Conservation (phyloP, 177 flowering plant species). For the Vitis hybrid region DNA sequence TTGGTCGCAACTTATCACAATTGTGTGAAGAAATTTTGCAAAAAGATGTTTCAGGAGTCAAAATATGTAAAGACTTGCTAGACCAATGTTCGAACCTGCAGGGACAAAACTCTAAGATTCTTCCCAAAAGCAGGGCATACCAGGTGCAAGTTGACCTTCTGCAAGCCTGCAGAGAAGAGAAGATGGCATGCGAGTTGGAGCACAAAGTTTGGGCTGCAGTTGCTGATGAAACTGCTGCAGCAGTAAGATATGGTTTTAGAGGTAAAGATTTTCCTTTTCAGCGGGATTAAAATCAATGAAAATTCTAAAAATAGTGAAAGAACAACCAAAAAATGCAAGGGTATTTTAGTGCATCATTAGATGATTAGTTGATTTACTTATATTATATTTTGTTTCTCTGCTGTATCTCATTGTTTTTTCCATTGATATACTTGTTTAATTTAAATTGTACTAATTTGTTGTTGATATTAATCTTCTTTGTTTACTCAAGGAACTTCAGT, state of each 20-base stretch:
- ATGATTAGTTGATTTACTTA: no score
- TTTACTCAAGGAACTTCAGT: neutral
- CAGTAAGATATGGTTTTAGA: constrained; percentile 81
- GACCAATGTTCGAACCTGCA: constrained; percentile 56
- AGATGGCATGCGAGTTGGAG: constrained; percentile 52
- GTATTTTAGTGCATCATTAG: neutral
- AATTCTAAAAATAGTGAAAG: neutral
- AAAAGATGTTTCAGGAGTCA: constrained; percentile 58
- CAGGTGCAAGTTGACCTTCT: constrained; percentile 94
- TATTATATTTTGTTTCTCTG: neutral
- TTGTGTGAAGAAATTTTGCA: constrained; percentile 84
- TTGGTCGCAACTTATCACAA: constrained; percentile 85
- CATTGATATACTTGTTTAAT: neutral
- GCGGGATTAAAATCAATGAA: neutral
- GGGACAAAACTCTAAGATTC: constrained; percentile 56
- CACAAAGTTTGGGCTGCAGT: constrained; percentile 85
- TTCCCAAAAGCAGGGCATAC: constrained; percentile 85
- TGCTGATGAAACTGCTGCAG: constrained; percentile 92
- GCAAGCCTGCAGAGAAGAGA: constrained; percentile 64
- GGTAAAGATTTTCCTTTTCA: constrained; percentile 34
- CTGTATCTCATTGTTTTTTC: no score
- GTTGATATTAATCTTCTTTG: neutral
- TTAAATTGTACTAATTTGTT: neutral
- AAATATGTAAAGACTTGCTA: constrained; percentile 66
- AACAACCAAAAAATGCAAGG: neutral